These are phyloP conservation scores for Chlorella sp. DNA, from an alignment of 139 green algal genomes.

Conservation along the genomic window DNA sequence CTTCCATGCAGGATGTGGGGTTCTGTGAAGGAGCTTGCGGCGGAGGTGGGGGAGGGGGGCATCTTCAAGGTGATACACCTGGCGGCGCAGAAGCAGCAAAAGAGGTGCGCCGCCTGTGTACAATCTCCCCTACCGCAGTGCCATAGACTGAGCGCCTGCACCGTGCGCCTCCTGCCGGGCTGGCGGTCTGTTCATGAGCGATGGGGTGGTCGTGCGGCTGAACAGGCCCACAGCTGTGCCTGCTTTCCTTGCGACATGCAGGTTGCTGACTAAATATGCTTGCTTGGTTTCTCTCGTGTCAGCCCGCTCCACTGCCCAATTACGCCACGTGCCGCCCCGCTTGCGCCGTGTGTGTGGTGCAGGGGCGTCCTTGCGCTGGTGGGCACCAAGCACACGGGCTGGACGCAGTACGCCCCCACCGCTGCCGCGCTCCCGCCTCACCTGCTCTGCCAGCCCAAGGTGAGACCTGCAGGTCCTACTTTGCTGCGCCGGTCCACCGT, in stretches of 20 bases:
- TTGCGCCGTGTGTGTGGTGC: background rate
- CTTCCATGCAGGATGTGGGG: conserved; percentile 4
- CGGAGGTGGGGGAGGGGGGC: background rate
- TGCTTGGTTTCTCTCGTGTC: too few species aligned
- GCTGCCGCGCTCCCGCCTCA: background rate
- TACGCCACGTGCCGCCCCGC: background rate
- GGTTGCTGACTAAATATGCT: too few species aligned
- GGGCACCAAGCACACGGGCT: background rate
- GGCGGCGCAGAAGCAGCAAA: background rate
- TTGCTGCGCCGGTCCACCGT: background rate
- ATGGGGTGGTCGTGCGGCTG: too few species aligned
- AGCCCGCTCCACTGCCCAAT: too few species aligned
- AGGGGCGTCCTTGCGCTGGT: background rate
- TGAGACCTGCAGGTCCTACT: too few species aligned
- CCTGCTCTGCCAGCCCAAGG: conserved; percentile 2
- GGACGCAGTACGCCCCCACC: background rate
- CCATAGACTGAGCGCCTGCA: background rate
- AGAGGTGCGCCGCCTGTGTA: background rate
- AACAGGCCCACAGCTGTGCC: too few species aligned
- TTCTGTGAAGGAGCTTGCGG: background rate
- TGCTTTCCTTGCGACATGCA: too few species aligned
- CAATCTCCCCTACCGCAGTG: background rate
- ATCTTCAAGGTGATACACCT: conserved; percentile 4
- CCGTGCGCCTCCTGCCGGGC: background rate
- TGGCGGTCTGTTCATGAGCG: background rate